Evolutionary conservation across 2,329 filamentous ascomycete species (phyloP).

Genomic region (Escovopsis weberi): DNA sequence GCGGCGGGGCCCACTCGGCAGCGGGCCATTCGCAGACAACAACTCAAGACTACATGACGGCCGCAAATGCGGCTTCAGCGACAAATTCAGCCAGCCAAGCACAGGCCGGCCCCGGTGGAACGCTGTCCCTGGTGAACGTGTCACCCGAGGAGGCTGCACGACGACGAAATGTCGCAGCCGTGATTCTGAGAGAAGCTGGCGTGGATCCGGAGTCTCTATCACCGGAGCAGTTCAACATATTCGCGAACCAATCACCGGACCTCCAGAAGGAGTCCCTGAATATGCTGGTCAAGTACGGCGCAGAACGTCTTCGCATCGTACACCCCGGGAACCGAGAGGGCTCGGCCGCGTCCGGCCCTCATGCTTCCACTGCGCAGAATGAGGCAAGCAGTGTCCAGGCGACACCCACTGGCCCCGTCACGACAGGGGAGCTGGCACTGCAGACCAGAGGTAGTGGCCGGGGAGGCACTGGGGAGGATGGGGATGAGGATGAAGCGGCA

Average conservation of each 20-base stretch:
- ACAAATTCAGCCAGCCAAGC: constrained; percentile 1
- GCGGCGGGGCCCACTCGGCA: background rate
- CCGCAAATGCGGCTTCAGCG: background rate
- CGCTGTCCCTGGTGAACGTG: constrained; percentile 15
- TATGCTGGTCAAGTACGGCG: constrained; percentile 43
- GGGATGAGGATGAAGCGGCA: background rate
- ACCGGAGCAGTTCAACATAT: constrained; percentile 42
- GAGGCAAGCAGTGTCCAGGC: constrained; percentile 9
- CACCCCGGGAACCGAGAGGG: constrained; percentile 30
- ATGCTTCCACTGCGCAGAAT: constrained; percentile 11
- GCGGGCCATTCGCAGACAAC: constrained; percentile 1
- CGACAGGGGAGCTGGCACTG: constrained; percentile 18
- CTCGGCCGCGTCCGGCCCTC: constrained; percentile 13
- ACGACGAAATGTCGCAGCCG: constrained; percentile 32
- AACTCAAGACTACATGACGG: too few relatives aligned
- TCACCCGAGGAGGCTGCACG: constrained; percentile 33
- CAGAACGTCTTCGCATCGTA: constrained; percentile 41
- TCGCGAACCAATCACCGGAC: constrained; percentile 43
- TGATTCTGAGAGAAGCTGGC: constrained; percentile 29
- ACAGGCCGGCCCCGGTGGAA: constrained; percentile 7
- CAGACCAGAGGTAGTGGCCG: constrained; percentile 10
- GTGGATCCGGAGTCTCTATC: constrained; percentile 39
- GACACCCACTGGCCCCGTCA: constrained; percentile 13
- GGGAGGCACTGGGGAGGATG: background rate
- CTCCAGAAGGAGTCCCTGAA: constrained; percentile 39